These are phyloP conservation scores for Asclepias syriaca DNA, from an alignment of 257 asterid species.

Conservation along the genomic window DNA sequence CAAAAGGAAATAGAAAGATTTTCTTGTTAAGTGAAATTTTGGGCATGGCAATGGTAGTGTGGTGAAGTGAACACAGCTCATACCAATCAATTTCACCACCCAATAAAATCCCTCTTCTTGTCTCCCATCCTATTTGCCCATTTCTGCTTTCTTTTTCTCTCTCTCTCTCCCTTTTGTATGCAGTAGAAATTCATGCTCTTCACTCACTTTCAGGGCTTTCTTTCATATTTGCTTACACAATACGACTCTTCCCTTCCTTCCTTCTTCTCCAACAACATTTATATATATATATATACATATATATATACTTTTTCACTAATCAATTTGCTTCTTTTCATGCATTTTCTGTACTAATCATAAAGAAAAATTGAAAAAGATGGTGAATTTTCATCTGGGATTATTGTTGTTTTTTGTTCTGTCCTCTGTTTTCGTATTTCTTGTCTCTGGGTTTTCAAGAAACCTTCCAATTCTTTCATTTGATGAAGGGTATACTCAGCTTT, in stretches of 20 bases:
- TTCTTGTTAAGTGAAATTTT: conserved; percentile 11
- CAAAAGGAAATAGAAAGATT: not conserved
- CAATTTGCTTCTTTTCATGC: not conserved
- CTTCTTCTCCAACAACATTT: not conserved
- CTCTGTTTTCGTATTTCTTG: conserved; percentile 29
- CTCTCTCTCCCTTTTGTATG: conserved; percentile 15
- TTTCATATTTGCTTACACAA: conserved; percentile 25
- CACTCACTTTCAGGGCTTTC: not conserved
- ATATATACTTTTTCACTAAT: no score
- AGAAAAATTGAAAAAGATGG: conserved; percentile 13
- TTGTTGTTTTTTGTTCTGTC: conserved; percentile 13
- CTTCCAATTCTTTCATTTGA: conserved; percentile 66
- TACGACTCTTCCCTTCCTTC: conserved; percentile 20
- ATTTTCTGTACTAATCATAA: not conserved
- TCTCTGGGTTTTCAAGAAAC: conserved; percentile 55
- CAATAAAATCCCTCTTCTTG: conserved; percentile 37
- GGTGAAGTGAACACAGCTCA: conserved; percentile 28
- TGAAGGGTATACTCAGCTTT: conserved; percentile 83
- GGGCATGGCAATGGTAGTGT: not conserved
- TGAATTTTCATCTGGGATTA: conserved; percentile 27
- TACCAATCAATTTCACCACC: conserved; percentile 33
- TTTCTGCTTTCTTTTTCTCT: not conserved
- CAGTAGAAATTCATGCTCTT: conserved; percentile 27
- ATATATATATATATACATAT: no score
- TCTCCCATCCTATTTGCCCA: conserved; percentile 17